Conservation (phyloP, 192 early-diverging fungal genomes). For the Oehlia diaphana region DNA sequence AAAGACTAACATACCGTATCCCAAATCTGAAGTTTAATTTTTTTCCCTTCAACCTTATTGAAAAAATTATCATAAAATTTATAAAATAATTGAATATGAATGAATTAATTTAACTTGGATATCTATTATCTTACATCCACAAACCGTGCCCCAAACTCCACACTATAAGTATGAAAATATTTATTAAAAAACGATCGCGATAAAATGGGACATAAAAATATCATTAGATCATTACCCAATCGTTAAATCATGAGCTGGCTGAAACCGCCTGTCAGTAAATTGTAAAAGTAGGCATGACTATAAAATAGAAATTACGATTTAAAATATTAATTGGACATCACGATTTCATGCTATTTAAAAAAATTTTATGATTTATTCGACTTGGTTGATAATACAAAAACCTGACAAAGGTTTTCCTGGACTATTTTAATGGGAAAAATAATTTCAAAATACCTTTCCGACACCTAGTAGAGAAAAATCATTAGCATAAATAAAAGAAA, state of each 20-base stretch:
- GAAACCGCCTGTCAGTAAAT: conserved; percentile 82
- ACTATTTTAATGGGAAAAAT: not conserved
- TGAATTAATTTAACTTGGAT: not conserved
- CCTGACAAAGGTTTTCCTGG: not conserved
- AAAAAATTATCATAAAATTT: not conserved
- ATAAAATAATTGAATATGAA: too few species aligned
- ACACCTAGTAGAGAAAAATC: conserved; percentile 54
- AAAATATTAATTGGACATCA: not conserved
- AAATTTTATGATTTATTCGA: not conserved
- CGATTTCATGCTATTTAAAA: not conserved
- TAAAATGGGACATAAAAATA: not conserved
- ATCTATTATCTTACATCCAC: conserved; percentile 51
- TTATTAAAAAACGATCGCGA: not conserved
- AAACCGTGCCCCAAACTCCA: conserved; percentile 81
- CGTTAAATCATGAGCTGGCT: conserved; percentile 78
- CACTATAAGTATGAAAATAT: conserved; percentile 40
- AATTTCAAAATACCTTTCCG: conserved; percentile 56
- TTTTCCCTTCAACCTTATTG: conserved; percentile 66
- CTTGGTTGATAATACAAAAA: conserved; percentile 7
- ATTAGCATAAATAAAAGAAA: not conserved
- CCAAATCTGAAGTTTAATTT: conserved; percentile 94
- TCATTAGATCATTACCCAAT: conserved; percentile 57
- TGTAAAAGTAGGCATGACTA: conserved; percentile 77
- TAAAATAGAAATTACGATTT: conserved; percentile 6
- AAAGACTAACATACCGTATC: conserved; percentile 67